These are phyloP conservation scores for Magnusiomyces tetraspermus DNA, from an alignment of 1,139 yeast species.

Conservation along the genomic window DNA sequence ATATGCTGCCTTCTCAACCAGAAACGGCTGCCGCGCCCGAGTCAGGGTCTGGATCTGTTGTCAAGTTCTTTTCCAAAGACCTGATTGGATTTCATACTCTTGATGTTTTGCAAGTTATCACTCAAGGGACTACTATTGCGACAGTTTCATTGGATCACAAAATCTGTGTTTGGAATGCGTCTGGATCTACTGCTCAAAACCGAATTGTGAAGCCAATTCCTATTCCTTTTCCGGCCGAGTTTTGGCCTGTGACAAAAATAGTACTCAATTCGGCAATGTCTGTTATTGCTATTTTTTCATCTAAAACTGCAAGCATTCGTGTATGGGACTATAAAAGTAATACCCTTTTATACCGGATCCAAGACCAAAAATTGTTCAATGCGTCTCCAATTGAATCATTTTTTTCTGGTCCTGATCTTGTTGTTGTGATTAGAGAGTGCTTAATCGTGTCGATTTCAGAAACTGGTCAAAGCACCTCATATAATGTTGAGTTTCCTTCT, in stretches of 20 bases:
- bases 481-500: constrained; percentile 11
- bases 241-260: constrained; percentile 62
- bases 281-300: constrained; percentile 48
- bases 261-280: constrained; percentile 54
- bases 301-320: constrained; percentile 15
- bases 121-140: constrained; percentile 49
- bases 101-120: constrained; percentile 50
- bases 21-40: constrained; percentile 15
- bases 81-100: constrained; percentile 48
- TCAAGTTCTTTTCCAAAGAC: constrained; percentile 41
- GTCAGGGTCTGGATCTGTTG: constrained; percentile 14
- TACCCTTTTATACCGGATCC: constrained; percentile 12
- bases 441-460: constrained; percentile 19
- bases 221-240: constrained; percentile 37
- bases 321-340: constrained; percentile 18
- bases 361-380: constrained; percentile 13
- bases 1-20: constrained; percentile 21
- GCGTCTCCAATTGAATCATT: constrained; percentile 18
- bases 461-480: constrained; percentile 14
- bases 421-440: constrained; percentile 19
- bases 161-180: constrained; percentile 66
- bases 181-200: constrained; percentile 24
- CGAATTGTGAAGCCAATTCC: constrained; percentile 31
- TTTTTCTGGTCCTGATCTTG: constrained; percentile 20
- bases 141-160: constrained; percentile 68